Conservation (phyloP, 768 basidiomycete species). For the Kwoniella pini region DNA sequence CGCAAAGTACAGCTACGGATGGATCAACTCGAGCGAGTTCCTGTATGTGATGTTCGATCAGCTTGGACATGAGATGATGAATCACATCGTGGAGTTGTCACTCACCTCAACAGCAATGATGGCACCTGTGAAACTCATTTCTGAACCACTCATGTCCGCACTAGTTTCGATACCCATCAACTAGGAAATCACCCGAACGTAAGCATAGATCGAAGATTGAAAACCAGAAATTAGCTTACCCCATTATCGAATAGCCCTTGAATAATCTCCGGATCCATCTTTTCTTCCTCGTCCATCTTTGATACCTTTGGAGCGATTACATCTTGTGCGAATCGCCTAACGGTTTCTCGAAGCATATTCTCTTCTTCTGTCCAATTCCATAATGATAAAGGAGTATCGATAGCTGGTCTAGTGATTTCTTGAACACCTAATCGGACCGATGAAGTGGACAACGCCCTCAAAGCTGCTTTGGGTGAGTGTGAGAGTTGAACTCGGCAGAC, state of each 20-base stretch:
- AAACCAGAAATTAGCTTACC: conserved; percentile 58
- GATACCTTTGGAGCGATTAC: conserved; percentile 86
- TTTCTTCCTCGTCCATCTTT: conserved; percentile 97
- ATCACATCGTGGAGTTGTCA: no score
- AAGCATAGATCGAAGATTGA: neutral
- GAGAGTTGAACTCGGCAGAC: conserved; percentile 1
- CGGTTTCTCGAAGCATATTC: conserved; percentile 85
- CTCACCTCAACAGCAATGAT: conserved; percentile 82
- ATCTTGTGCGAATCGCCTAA: conserved; percentile 83
- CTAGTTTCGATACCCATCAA: conserved; percentile 97
- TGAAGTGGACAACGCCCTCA: conserved; percentile 22
- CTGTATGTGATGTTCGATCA: no score
- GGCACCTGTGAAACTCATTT: conserved; percentile 88
- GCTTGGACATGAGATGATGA: no score
- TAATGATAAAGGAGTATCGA: conserved; percentile 56
- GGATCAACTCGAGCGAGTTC: conserved; percentile 96
- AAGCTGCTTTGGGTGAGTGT: neutral
- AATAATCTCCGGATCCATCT: conserved; percentile 84
- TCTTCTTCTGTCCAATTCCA: conserved; percentile 92
- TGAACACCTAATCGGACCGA: neutral
- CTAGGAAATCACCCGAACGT: conserved; percentile 59
- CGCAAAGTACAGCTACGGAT: conserved; percentile 91
- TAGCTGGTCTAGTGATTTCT: conserved; percentile 42
- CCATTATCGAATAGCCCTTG: conserved; percentile 92
- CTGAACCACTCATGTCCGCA: conserved; percentile 79